A percentile compares a stretch with the other conserved stretches of the same genome.
phyloP scores from a whole-genome alignment of 1,284 basidiomycete genomes.

The Pulveroboletus sp. region DNA sequence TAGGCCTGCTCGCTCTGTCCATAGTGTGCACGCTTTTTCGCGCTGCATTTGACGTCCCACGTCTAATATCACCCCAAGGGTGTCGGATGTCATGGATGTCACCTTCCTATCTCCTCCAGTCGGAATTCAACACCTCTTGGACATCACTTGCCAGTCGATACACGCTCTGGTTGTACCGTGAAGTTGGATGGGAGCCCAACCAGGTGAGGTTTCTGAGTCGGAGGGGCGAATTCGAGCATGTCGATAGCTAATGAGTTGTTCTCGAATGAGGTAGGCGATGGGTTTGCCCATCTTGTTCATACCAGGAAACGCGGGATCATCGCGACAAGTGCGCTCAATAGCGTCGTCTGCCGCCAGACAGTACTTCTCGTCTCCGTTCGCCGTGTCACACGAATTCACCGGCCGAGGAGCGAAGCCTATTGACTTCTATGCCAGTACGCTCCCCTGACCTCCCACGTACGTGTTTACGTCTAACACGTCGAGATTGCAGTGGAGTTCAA shows the following conservation, averaged over 20 bases:
- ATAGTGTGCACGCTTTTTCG: constrained; percentile 40
- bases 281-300: constrained; percentile 91
- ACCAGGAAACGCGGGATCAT: constrained; percentile 96
- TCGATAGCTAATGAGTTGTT: constrained; percentile 8
- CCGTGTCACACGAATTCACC: constrained; percentile 51
- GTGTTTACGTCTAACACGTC: neutral
- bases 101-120: constrained; percentile 81
- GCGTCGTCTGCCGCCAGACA: constrained; percentile 87
- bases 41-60: constrained; percentile 43
- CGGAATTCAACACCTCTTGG: constrained; percentile 63
- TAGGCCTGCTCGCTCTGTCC: constrained; percentile 33
- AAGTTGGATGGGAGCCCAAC: constrained; percentile 78
- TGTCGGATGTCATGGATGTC: constrained; percentile 99
- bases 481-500: constrained; percentile 82
- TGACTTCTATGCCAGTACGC: constrained; percentile 82
- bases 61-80: constrained; percentile 72
- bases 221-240: neutral
- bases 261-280: constrained; percentile 12
- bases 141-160: constrained; percentile 75
- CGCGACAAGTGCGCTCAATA: constrained; percentile 91
- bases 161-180: constrained; percentile 87
- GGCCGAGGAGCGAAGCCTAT: constrained; percentile 54
- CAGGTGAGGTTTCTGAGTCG: constrained; percentile 46
- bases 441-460: neutral
- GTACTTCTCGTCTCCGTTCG: constrained; percentile 63